Evolutionary conservation across 164 flowering plant species (phyloP), one percentile per base, ranked within the genome.

Genomic region (Taxillus chinensis): DNA sequence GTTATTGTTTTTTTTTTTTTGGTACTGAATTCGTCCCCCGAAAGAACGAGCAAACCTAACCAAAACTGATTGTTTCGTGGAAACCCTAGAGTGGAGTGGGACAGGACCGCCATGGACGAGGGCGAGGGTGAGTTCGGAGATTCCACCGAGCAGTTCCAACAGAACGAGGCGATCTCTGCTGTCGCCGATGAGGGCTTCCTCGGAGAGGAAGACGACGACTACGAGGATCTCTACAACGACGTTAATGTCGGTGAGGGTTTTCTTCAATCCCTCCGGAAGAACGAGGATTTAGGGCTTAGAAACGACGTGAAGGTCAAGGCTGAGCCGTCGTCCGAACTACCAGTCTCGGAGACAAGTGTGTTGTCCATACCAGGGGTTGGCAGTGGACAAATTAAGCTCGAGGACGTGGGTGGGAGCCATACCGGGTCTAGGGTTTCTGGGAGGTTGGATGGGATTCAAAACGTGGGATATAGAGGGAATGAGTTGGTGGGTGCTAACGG

Each of bases 151-250:
- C 84, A 80, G 71, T 82, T 82, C 68, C 83, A 82, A 42, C 74
- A 86, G 43, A 82, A 87, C 75, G 89, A 88, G 62, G 95, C 92
- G 42, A 88, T 88, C 56, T 80, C 91, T 3, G 91, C 92, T 41
- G 89, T 88, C 5, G 82, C 85, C 10, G 95, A 88, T 45, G 95
- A 85, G 8, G 89, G 78, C 3, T 82, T 85, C 59, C 55, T 86
- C 3, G 90, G 73, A 7, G 95, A 86, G 48, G 86, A 87, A 55
- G 81, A 85, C 12, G 95, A 87, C 55, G 95, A 87, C 52, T 91
- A 83, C 60, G 96, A 89, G 56, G 98, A 91, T 76, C 86, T 91
- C 11, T 91, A 89, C 69, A 91, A 89, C 41, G 95, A 91, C 66
- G 96, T 89, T 58, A 91, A 89, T 57, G 89, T 89, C 13, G 92